Percentiles rank a stretch among this genome's conserved stretches.
phyloP scores from a whole-genome alignment of 768 basidiomycete species.

The Mrakia hoshinonis region DNA sequence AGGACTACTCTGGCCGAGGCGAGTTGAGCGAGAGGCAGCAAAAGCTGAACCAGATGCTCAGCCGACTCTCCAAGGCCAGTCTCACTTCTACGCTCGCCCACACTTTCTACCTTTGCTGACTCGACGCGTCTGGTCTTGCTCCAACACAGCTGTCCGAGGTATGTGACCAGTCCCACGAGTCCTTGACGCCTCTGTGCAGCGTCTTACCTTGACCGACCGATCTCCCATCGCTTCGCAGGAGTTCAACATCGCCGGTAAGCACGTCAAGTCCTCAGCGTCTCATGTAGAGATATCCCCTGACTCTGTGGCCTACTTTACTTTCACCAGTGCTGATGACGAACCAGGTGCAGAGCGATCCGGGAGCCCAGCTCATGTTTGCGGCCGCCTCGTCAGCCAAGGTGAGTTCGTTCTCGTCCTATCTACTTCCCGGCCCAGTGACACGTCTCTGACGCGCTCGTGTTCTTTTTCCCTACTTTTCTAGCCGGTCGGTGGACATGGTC shows the following conservation, averaged over 20 bases:
- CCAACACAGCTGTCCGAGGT: not conserved
- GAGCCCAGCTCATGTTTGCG: constrained; percentile 30
- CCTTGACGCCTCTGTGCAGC: not conserved
- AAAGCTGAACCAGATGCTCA: constrained; percentile 27
- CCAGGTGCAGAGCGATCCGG: constrained; percentile 27
- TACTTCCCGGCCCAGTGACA: not conserved
- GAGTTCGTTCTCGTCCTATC: not conserved
- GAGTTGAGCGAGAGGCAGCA: constrained; percentile 29
- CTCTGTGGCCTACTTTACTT: not conserved
- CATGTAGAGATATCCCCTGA: too few relatives aligned
- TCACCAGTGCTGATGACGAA: constrained; percentile 15
- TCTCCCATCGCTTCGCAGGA: not conserved
- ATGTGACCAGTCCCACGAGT: not conserved
- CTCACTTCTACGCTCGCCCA: not conserved
- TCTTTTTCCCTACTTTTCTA: not conserved
- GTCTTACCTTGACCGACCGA: not conserved
- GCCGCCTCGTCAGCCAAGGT: constrained; percentile 26
- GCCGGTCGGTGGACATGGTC: constrained; percentile 23
- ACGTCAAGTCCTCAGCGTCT: too few relatives aligned
- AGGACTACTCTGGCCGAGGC: constrained; percentile 27
- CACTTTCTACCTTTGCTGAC: not conserved
- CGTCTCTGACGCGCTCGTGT: not conserved
- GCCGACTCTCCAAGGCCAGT: constrained; percentile 13
- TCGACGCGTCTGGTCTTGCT: not conserved
- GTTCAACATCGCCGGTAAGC: constrained; percentile 24